These are phyloP conservation scores for Zasmidium cellare DNA, from an alignment of 2,329 filamentous ascomycete genomes.

Conservation along the genomic window DNA sequence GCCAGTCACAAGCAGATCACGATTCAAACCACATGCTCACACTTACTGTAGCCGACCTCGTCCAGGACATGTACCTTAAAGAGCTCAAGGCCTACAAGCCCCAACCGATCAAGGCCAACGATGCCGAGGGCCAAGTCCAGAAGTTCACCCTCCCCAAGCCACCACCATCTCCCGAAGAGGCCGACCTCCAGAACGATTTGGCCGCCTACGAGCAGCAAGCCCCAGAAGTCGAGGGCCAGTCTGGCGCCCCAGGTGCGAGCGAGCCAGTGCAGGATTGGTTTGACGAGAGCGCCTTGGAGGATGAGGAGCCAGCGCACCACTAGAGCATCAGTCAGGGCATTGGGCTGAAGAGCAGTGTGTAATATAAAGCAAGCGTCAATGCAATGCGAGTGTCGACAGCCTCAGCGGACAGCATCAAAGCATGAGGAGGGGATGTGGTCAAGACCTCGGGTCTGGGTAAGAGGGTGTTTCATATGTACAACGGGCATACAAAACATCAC, in stretches of 20 bases:
- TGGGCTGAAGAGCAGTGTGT: constrained; percentile 8
- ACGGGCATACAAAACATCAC: background rate
- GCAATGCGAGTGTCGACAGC: constrained; percentile 2
- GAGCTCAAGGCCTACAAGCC: constrained; percentile 96
- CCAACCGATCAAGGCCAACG: constrained; percentile 76
- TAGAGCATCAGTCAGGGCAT: constrained; percentile 5
- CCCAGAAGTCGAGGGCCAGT: constrained; percentile 91
- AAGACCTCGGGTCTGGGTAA: background rate
- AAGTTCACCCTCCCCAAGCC: constrained; percentile 79
- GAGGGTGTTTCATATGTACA: background rate
- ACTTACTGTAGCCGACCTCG: constrained; percentile 91
- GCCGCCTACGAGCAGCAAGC: constrained; percentile 92
- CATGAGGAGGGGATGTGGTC: background rate
- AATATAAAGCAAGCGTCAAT: constrained; percentile 8
- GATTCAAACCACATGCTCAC: no score
- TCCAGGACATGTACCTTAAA: constrained; percentile 96
- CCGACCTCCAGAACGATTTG: constrained; percentile 86
- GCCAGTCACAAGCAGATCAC: no score
- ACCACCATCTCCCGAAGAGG: constrained; percentile 87
- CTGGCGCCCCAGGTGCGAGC: constrained; percentile 61
- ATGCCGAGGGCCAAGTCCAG: constrained; percentile 87
- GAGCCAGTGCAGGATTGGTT: constrained; percentile 68
- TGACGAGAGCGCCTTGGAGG: constrained; percentile 31
- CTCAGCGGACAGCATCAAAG: background rate
- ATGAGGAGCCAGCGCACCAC: constrained; percentile 26